Evolutionary conservation across 805 yeast genomes (phyloP).

Genomic region (Komagataella populi): DNA sequence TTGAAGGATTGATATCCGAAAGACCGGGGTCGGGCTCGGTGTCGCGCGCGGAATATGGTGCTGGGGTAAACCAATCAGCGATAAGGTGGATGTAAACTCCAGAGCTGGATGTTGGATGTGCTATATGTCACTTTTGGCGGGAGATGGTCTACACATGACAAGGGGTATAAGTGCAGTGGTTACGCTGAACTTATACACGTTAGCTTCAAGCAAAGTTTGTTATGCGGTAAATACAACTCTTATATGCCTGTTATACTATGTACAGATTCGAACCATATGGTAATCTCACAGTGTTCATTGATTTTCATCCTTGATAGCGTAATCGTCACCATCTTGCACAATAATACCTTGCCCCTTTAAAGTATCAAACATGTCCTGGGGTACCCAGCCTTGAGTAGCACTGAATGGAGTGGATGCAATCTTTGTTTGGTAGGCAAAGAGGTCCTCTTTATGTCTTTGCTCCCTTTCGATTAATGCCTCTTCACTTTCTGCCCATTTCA

Average conservation of each 20-base stretch:
- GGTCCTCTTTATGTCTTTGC: slow-evolving; percentile 16
- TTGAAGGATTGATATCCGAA: neutral
- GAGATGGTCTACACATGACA: too few relatives aligned
- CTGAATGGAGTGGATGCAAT: slow-evolving; percentile 67
- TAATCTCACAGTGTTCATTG: slow-evolving; percentile 7
- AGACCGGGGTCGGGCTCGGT: neutral
- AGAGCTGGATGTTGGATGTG: neutral
- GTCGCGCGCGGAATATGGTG: neutral
- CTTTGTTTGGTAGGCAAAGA: slow-evolving; percentile 57
- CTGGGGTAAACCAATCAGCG: neutral
- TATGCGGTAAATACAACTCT: neutral
- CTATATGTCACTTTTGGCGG: neutral
- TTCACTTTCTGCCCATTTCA: slow-evolving; percentile 41
- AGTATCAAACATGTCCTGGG: slow-evolving; percentile 80
- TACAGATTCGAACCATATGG: neutral
- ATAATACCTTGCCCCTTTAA: slow-evolving; percentile 57
- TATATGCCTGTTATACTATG: neutral
- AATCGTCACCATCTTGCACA: slow-evolving; percentile 38
- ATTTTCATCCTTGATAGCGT: slow-evolving; percentile 16
- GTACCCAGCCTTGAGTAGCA: slow-evolving; percentile 91
- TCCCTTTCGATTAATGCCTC: slow-evolving; percentile 47
- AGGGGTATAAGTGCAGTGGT: too few relatives aligned
- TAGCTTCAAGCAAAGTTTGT: too few relatives aligned
- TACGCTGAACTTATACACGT: too few relatives aligned
- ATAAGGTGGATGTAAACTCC: neutral